Conservation (phyloP, 306 rosid genomes). For the Casuarina cunninghamiana region DNA sequence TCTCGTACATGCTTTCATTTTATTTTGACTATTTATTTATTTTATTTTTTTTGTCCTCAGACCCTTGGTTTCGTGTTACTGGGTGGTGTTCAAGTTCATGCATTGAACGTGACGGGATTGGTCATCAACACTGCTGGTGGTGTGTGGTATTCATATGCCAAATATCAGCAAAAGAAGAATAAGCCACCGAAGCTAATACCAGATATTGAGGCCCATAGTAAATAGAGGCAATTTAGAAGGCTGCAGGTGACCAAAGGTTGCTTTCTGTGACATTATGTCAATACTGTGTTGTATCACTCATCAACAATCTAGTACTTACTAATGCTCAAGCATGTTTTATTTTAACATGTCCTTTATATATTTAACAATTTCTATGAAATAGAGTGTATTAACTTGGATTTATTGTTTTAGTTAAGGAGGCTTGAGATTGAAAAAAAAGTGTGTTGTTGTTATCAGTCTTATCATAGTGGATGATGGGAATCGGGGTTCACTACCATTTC, state of each 20-base stretch:
- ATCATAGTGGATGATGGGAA: not conserved
- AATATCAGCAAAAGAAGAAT: slow-evolving; percentile 72
- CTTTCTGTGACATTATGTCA: slow-evolving; percentile 10
- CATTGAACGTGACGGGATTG: slow-evolving; percentile 80
- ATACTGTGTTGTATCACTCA: not conserved
- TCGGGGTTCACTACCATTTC: not conserved
- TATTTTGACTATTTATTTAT: not conserved
- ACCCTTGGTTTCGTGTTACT: slow-evolving; percentile 83
- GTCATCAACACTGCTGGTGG: slow-evolving; percentile 94
- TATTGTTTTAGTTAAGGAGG: not conserved
- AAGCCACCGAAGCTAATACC: slow-evolving; percentile 47
- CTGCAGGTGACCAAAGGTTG: slow-evolving; percentile 23
- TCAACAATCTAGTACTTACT: not conserved
- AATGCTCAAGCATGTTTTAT: not conserved
- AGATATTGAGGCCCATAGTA: slow-evolving; percentile 62
- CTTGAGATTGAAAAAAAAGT: not conserved
- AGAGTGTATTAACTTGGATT: not conserved
- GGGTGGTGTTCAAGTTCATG: slow-evolving; percentile 88
- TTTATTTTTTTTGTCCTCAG: slow-evolving; percentile 39
- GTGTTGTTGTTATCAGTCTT: not conserved
- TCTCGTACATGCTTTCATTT: not conserved
- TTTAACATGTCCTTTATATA: not conserved
- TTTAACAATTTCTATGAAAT: not conserved
- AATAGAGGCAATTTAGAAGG: slow-evolving; percentile 39
- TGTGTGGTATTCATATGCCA: slow-evolving; percentile 89